A percentile compares a stretch with the other conserved stretches of the same genome.
These are phyloP conservation scores for Amaranthus hypochondriacus DNA, from an alignment of 148 eudicot genomes.

Conservation along the genomic window DNA sequence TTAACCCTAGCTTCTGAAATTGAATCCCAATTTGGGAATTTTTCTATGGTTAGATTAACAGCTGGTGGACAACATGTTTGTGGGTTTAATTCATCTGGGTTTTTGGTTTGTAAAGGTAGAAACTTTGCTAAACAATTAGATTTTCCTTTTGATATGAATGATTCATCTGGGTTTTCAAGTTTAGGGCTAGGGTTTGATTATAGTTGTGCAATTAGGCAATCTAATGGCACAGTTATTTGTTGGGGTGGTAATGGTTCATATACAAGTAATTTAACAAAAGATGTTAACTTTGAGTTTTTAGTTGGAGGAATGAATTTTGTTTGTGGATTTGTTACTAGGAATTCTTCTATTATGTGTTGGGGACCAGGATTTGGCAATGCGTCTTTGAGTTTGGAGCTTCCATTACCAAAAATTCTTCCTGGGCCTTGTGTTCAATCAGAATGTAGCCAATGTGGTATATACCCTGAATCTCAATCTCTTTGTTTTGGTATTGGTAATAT, in stretches of 20 bases:
- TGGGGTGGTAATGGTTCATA: conserved; percentile 61
- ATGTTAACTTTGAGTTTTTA: conserved; percentile 53
- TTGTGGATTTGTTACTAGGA: conserved; percentile 55
- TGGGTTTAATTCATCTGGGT: conserved; percentile 49
- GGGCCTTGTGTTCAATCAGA: conserved; percentile 62
- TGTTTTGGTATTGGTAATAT: conserved; percentile 64
- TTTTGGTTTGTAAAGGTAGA: conserved; percentile 51
- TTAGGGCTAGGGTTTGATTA: conserved; percentile 57
- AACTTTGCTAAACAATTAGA: conserved; percentile 36
- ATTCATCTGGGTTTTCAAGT: conserved; percentile 27
- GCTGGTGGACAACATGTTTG: conserved; percentile 72
- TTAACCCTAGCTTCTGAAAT: conserved; percentile 29
- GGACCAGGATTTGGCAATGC: conserved; percentile 51
- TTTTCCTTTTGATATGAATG: conserved; percentile 31
- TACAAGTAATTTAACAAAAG: conserved; percentile 33
- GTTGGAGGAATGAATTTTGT: conserved; percentile 55
- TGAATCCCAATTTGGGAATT: conserved; percentile 30
- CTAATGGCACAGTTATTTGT: conserved; percentile 54
- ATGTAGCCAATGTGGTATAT: conserved; percentile 55
- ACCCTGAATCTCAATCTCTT: conserved; percentile 53
- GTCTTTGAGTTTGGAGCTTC: conserved; percentile 24
- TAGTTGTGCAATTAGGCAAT: conserved; percentile 52
- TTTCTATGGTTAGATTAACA: conserved; percentile 38
- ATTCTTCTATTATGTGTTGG: conserved; percentile 72
- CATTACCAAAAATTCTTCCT: conserved; percentile 46